Evolutionary conservation across 306 rosid genomes (phyloP).

Genomic region (Vicia faba): DNA sequence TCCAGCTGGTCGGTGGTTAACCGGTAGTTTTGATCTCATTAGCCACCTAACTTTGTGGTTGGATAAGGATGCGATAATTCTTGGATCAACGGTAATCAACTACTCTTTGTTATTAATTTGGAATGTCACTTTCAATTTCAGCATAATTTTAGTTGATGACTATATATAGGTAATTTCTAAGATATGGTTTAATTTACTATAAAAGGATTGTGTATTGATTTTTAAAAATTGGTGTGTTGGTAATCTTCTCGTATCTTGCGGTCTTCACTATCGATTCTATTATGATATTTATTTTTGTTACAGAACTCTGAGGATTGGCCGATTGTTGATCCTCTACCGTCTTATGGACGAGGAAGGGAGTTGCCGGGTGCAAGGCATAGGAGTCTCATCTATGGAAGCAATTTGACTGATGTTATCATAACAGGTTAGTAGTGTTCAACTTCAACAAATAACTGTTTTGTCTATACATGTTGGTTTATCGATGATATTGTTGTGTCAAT

Average conservation of each 20-base stretch:
- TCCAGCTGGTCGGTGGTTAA: slow-evolving; percentile 78
- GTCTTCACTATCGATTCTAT: background rate
- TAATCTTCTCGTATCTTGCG: slow-evolving; percentile 21
- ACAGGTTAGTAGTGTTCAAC: slow-evolving; percentile 55
- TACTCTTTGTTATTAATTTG: slow-evolving; percentile 10
- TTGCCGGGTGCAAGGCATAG: slow-evolving; percentile 75
- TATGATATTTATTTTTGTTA: slow-evolving; percentile 35
- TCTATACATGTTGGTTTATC: slow-evolving; percentile 31
- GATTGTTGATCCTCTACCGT: slow-evolving; percentile 74
- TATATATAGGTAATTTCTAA: background rate
- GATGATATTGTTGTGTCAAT: slow-evolving; percentile 38
- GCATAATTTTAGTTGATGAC: slow-evolving; percentile 9
- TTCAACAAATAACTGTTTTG: slow-evolving; percentile 22
- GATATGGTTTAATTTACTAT: slow-evolving; percentile 19
- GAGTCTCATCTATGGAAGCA: slow-evolving; percentile 71
- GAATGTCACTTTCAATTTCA: slow-evolving; percentile 16
- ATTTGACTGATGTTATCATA: slow-evolving; percentile 78
- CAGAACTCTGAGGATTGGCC: slow-evolving; percentile 78
- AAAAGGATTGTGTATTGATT: slow-evolving; percentile 17
- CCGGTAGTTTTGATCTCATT: slow-evolving; percentile 88
- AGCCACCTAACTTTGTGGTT: slow-evolving; percentile 81
- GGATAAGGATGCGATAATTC: slow-evolving; percentile 68
- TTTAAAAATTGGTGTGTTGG: background rate
- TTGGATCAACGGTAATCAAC: slow-evolving; percentile 68
- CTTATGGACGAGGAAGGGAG: slow-evolving; percentile 94